phyloP scores from a whole-genome alignment of 1,284 basidiomycete genomes.

The Ceratobasidium sp. region DNA sequence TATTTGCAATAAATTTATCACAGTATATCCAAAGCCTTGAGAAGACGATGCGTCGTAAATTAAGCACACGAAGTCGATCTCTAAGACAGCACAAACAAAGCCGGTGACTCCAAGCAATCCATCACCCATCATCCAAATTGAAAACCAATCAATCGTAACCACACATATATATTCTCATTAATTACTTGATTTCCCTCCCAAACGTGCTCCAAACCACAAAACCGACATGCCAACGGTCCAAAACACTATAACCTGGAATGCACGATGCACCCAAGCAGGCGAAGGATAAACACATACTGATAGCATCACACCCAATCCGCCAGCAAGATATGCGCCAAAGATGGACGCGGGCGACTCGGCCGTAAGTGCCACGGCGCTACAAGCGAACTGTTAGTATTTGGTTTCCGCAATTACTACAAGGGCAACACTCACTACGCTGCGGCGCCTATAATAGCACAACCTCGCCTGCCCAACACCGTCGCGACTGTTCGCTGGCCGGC shows the following conservation, averaged over 20 bases:
- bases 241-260: slow-evolving; percentile 39
- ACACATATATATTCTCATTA: no score
- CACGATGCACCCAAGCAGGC: slow-evolving; percentile 35
- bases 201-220: slow-evolving; percentile 40
- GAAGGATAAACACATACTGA: slow-evolving; percentile 24
- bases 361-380: slow-evolving; percentile 20
- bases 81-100: no score
- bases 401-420: neutral
- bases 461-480: slow-evolving; percentile 42
- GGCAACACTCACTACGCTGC: slow-evolving; percentile 44
- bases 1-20: neutral
- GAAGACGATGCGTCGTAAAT: no score
- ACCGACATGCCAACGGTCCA: slow-evolving; percentile 40
- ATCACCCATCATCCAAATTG: no score
- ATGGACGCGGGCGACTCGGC: slow-evolving; percentile 21
- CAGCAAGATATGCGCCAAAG: slow-evolving; percentile 29
- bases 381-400: neutral
- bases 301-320: slow-evolving; percentile 27
- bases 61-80: no score
- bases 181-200: no score
- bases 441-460: slow-evolving; percentile 42
- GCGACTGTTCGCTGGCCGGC: slow-evolving; percentile 46
- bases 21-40: neutral
- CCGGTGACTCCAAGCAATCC: no score
- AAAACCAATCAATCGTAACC: no score